phyloP scores from a whole-genome alignment of 2,329 filamentous ascomycete species.

The Fusarium cyanostomum region DNA sequence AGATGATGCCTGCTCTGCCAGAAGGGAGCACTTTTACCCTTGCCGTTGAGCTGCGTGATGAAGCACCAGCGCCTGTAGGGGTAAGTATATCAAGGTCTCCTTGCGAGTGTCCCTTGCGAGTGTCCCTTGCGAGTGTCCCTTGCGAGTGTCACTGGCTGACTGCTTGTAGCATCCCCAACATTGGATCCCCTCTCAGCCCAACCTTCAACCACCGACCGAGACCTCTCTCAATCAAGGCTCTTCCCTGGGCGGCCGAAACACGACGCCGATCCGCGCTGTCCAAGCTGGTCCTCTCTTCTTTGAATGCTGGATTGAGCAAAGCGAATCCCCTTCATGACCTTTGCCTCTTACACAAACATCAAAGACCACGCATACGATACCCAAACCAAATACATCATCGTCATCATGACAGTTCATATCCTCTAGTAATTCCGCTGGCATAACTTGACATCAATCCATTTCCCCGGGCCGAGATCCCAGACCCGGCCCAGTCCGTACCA shows the following conservation, averaged over 20 bases:
- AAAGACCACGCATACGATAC: slow-evolving; percentile 11
- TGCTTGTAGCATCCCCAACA: slow-evolving; percentile 63
- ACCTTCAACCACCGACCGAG: slow-evolving; percentile 52
- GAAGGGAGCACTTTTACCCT: slow-evolving; percentile 77
- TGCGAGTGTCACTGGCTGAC: neutral
- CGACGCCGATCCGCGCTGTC: slow-evolving; percentile 62
- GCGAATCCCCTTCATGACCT: slow-evolving; percentile 1
- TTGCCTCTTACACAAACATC: neutral
- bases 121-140: neutral
- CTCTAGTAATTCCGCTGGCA: slow-evolving; percentile 33
- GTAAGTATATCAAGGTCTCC: slow-evolving; percentile 52
- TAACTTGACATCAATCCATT: slow-evolving; percentile 34
- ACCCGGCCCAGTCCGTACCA: slow-evolving; percentile 30
- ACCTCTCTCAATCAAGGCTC: slow-evolving; percentile 43
- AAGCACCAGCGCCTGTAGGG: slow-evolving; percentile 65
- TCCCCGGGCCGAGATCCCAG: slow-evolving; percentile 33
- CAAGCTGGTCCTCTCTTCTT: slow-evolving; percentile 69
- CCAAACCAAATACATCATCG: slow-evolving; percentile 27
- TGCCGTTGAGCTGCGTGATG: slow-evolving; percentile 75
- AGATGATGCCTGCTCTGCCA: slow-evolving; percentile 67
- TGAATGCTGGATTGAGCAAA: slow-evolving; percentile 70
- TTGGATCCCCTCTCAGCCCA: slow-evolving; percentile 67
- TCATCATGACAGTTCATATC: slow-evolving; percentile 40
- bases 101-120: too few species aligned
- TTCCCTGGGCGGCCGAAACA: slow-evolving; percentile 51